These are phyloP conservation scores for Cyclostephanos invisitatus DNA, from an alignment of 108 stramenopile species.

Conservation along the genomic window DNA sequence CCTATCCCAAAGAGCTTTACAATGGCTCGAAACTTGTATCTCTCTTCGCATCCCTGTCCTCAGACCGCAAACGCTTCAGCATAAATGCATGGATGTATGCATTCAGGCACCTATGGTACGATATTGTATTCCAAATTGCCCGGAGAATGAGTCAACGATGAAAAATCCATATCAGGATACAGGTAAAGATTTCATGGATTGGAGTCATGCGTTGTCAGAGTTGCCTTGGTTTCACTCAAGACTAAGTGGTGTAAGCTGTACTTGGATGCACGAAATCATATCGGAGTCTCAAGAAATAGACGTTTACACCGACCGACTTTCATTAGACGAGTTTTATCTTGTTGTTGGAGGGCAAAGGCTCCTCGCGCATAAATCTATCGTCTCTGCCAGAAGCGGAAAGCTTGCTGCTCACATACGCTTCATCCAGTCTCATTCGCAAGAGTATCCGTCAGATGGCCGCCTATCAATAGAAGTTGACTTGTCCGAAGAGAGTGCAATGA, in stretches of 20 bases:
- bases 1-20: conserved; percentile 22
- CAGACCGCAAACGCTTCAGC: neutral
- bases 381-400: conserved; percentile 66
- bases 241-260: conserved; percentile 22
- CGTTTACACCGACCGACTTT: neutral
- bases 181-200: conserved; percentile 15
- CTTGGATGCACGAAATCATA: conserved; percentile 7
- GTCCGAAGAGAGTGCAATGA: conserved; percentile 29
- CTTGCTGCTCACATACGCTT: conserved; percentile 78
- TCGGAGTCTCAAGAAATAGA: neutral
- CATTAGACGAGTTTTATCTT: conserved; percentile 43
- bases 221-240: conserved; percentile 20
- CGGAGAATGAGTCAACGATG: neutral
- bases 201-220: conserved; percentile 28
- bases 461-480: conserved; percentile 43
- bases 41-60: neutral
- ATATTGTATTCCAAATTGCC: conserved; percentile 14
- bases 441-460: conserved; percentile 2
- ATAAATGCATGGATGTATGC: neutral
- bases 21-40: conserved; percentile 39
- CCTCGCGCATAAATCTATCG: conserved; percentile 52
- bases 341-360: conserved; percentile 52
- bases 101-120: conserved; percentile 11
- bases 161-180: conserved; percentile 12
- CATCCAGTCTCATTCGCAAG: conserved; percentile 37